These are phyloP conservation scores for Hippophae tibetana DNA, from an alignment of 306 rosid genomes.

Conservation along the genomic window DNA sequence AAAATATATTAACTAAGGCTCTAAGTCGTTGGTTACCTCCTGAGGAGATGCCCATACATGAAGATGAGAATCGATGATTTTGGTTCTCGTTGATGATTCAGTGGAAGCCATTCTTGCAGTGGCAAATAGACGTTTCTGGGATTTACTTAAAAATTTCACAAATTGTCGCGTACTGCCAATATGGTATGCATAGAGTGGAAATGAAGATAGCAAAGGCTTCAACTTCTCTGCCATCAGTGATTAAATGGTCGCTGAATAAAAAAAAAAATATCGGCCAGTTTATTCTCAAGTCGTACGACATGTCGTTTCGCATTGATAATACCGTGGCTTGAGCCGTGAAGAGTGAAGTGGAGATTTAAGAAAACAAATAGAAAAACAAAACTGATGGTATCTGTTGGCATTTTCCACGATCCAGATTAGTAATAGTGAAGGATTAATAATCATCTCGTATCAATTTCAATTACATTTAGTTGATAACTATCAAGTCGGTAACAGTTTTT, in stretches of 20 bases:
- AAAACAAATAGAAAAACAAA: too few relatives aligned
- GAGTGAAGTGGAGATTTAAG: too few relatives aligned
- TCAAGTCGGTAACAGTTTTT: too few relatives aligned
- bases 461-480: too few relatives aligned
- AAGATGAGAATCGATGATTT: conserved; percentile 69
- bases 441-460: too few relatives aligned
- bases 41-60: conserved; percentile 87
- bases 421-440: too few relatives aligned
- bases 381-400: too few relatives aligned
- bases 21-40: conserved; percentile 31
- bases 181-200: not conserved
- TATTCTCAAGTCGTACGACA: not conserved
- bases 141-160: conserved; percentile 6
- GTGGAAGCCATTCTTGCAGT: conserved; percentile 31
- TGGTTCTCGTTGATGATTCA: conserved; percentile 12
- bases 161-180: not conserved
- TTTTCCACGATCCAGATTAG: too few relatives aligned
- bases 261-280: not conserved
- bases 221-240: conserved; percentile 17
- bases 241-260: not conserved
- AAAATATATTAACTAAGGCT: not conserved
- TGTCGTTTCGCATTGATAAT: not conserved
- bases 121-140: conserved; percentile 10
- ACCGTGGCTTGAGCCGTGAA: too few relatives aligned
- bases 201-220: conserved; percentile 16